These are phyloP conservation scores for rapeseed (Brassica napus) DNA, from an alignment of 345 rosid species.

Conservation along the genomic window DNA sequence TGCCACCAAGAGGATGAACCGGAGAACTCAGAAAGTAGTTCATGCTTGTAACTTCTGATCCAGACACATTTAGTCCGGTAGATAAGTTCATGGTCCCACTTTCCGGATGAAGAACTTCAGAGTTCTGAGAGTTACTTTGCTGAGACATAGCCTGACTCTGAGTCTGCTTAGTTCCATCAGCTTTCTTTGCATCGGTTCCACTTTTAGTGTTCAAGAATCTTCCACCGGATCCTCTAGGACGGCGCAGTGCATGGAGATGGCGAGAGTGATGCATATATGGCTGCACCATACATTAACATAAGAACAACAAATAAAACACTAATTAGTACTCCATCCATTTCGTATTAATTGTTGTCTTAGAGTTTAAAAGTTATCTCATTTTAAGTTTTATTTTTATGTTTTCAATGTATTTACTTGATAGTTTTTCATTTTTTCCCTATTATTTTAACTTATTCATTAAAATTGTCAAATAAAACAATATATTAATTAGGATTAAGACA, in stretches of 20 bases:
- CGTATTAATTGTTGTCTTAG: no score
- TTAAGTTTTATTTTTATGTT: no score
- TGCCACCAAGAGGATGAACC: constrained; percentile 50
- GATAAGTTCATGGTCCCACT: constrained; percentile 63
- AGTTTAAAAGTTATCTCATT: no score
- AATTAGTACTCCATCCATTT: no score
- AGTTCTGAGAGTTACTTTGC: constrained; percentile 70
- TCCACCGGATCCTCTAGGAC: constrained; percentile 97
- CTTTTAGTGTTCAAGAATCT: constrained; percentile 79
- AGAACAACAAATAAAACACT: background rate
- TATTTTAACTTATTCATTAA: no score
- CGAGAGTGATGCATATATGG: constrained; percentile 91
- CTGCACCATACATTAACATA: constrained; percentile 44
- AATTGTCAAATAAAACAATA: no score
- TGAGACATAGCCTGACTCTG: constrained; percentile 20
- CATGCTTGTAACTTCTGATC: constrained; percentile 82
- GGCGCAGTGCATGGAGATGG: constrained; percentile 94
- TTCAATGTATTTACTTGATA: no score
- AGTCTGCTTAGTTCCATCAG: constrained; percentile 21
- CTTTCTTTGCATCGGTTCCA: constrained; percentile 37
- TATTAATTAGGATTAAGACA: no score
- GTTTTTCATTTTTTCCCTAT: no score
- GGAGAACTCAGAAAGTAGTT: constrained; percentile 48
- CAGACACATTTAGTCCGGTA: constrained; percentile 52
- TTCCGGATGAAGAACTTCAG: constrained; percentile 80